A percentile compares a stretch with the other conserved stretches of the same genome.
These are phyloP conservation scores for Akebia trifoliata DNA, from an alignment of 164 flowering plant species.

Conservation along the genomic window DNA sequence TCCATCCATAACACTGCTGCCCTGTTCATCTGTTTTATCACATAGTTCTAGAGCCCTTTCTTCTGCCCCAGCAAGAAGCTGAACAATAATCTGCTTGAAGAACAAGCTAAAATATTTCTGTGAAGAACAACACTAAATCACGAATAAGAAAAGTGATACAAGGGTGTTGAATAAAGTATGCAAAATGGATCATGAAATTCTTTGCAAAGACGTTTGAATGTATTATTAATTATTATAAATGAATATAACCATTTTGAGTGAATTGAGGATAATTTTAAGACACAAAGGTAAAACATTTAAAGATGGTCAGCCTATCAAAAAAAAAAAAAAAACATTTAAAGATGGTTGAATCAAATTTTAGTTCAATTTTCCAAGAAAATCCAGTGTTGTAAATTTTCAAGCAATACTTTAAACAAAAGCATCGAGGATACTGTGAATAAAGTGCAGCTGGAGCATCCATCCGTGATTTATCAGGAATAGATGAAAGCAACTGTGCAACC, in stretches of 20 bases:
- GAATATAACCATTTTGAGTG: neutral
- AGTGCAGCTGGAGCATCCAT: constrained; percentile 51
- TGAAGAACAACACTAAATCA: constrained; percentile 37
- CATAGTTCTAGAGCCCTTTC: constrained; percentile 28
- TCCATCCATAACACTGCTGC: constrained; percentile 25
- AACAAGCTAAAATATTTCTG: constrained; percentile 41
- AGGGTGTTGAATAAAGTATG: neutral
- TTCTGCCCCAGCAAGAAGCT: constrained; percentile 61
- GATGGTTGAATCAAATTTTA: neutral
- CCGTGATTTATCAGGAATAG: constrained; percentile 86
- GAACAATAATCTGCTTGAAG: constrained; percentile 60
- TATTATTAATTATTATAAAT: neutral
- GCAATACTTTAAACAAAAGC: neutral
- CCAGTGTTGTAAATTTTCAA: neutral
- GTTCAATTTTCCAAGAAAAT: neutral
- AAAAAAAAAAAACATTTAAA: neutral
- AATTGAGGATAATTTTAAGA: neutral
- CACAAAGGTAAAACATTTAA: too few species aligned
- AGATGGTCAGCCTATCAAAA: neutral
- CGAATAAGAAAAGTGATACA: neutral
- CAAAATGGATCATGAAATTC: neutral
- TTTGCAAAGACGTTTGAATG: neutral
- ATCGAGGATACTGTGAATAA: constrained; percentile 85
- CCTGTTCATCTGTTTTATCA: constrained; percentile 8
- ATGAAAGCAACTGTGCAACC: constrained; percentile 68